These are phyloP conservation scores for Fusarium pseudoanthophilum DNA, from an alignment of 2,329 filamentous ascomycete genomes.

Conservation along the genomic window DNA sequence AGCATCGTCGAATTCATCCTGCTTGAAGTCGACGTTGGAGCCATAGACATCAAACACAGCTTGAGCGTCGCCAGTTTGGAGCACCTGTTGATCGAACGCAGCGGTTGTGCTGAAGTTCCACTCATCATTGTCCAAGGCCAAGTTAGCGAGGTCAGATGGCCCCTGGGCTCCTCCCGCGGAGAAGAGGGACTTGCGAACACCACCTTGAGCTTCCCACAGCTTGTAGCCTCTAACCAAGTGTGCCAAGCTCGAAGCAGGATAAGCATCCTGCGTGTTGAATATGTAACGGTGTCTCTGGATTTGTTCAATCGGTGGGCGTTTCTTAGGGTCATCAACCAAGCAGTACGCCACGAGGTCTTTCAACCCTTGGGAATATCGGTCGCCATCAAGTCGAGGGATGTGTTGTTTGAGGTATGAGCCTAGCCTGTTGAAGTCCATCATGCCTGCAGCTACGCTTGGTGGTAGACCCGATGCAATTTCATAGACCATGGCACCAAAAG, in stretches of 20 bases:
- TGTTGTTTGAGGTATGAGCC: conserved; percentile 69
- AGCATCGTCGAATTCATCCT: conserved; percentile 58
- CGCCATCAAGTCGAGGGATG: conserved; percentile 76
- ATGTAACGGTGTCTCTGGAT: conserved; percentile 78
- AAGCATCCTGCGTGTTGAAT: conserved; percentile 67
- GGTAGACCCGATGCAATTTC: conserved; percentile 84
- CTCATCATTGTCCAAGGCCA: conserved; percentile 64
- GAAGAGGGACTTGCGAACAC: conserved; percentile 74
- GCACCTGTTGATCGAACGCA: conserved; percentile 69
- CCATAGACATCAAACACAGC: conserved; percentile 72
- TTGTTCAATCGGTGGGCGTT: conserved; percentile 75
- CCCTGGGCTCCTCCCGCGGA: conserved; percentile 68
- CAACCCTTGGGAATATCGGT: conserved; percentile 74
- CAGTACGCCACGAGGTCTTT: conserved; percentile 79
- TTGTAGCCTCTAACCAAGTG: conserved; percentile 78
- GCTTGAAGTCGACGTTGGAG: conserved; percentile 64
- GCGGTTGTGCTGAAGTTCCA: conserved; percentile 76
- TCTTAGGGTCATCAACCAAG: conserved; percentile 73
- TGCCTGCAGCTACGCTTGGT: conserved; percentile 71
- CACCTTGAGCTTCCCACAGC: conserved; percentile 79
- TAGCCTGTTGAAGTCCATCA: conserved; percentile 59
- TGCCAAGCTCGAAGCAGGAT: conserved; percentile 72
- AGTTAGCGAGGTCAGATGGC: conserved; percentile 57
- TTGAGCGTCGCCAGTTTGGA: conserved; percentile 63
- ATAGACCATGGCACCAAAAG: conserved; percentile 82